A percentile compares a stretch with the other conserved stretches of the same genome.
phyloP scores from a whole-genome alignment of 345 rosid genomes.

The Toxicodendron radicans region DNA sequence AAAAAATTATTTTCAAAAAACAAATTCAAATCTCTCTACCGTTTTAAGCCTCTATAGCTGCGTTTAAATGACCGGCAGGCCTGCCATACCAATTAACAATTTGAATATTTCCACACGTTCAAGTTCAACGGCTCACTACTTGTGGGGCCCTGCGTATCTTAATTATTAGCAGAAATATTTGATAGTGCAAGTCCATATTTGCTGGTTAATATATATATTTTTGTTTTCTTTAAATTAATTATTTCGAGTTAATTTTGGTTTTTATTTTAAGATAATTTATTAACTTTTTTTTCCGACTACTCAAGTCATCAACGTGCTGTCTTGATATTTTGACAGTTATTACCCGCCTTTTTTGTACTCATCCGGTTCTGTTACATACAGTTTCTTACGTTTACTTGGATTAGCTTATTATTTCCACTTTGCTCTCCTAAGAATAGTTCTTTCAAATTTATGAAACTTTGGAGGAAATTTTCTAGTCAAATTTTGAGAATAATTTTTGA shows the following conservation, averaged over 20 bases:
- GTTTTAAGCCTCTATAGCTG: not conserved
- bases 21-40: not conserved
- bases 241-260: too few relatives aligned
- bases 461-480: too few relatives aligned
- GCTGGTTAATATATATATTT: too few relatives aligned
- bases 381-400: not conserved
- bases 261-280: too few relatives aligned
- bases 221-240: too few relatives aligned
- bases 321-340: not conserved
- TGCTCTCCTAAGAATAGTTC: too few relatives aligned
- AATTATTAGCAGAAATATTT: not conserved
- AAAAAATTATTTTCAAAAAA: not conserved
- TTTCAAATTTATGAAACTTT: too few relatives aligned
- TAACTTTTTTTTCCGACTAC: too few relatives aligned
- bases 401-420: too few relatives aligned
- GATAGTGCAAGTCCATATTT: not conserved
- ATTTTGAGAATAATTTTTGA: too few relatives aligned
- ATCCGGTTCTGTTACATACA: not conserved
- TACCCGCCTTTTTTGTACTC: not conserved
- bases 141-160: not conserved
- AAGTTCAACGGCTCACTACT: slow-evolving; percentile 3
- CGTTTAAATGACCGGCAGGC: not conserved
- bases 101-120: slow-evolving; percentile 3
- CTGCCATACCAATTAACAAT: not conserved
- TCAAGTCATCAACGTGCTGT: too few relatives aligned